Conservation (phyloP, 106 monocot species). For the Acorus calamus region DNA sequence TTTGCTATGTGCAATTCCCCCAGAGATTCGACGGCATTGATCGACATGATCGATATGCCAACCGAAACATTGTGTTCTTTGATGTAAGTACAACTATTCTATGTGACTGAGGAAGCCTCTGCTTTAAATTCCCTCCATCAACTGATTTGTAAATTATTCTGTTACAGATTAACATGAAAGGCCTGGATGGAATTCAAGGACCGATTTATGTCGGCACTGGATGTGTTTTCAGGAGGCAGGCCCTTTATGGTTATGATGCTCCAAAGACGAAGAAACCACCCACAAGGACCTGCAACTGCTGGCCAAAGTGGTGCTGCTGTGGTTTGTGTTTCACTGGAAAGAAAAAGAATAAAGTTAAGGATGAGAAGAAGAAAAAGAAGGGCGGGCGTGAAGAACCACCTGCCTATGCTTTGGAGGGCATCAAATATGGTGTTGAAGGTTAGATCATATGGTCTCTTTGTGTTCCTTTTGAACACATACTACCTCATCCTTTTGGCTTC, state of each 20-base stretch:
- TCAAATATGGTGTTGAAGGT: no score
- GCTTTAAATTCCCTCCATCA: not conserved
- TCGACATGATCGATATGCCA: constrained; percentile 26
- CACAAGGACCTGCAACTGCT: no score
- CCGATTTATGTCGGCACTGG: constrained; percentile 31
- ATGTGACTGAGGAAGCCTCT: not conserved
- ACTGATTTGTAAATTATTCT: not conserved
- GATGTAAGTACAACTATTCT: constrained; percentile 11
- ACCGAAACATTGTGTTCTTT: constrained; percentile 29
- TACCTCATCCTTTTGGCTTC: no score
- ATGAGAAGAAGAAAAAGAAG: no score
- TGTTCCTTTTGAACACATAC: no score
- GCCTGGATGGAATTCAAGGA: constrained; percentile 28
- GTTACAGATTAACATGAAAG: constrained; percentile 30
- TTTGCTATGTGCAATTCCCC: constrained; percentile 28
- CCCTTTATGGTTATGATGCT: constrained; percentile 1
- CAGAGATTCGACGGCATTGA: constrained; percentile 33
- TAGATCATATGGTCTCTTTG: no score
- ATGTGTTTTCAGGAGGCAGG: constrained; percentile 28
- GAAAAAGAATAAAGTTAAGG: no score
- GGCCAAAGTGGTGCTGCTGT: no score
- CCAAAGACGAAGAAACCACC: no score
- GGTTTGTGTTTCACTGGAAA: no score
- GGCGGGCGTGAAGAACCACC: no score
- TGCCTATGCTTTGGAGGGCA: no score